Evolutionary conservation across 208 protist species (phyloP).

Genomic region (Trichomonas vaginalis): DNA sequence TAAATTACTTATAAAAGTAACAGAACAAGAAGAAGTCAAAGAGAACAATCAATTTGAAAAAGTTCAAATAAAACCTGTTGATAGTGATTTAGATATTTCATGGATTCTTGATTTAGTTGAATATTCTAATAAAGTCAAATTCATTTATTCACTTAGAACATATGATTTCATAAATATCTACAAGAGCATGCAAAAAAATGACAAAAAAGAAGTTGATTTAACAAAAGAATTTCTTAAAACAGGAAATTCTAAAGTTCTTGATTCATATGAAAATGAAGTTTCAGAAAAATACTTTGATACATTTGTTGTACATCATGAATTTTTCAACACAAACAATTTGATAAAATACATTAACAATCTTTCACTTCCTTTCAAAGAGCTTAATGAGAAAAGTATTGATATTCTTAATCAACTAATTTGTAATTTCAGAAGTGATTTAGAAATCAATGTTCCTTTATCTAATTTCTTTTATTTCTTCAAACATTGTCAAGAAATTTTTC

Average conservation of each 20-base stretch:
- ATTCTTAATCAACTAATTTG: background rate
- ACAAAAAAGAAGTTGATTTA: background rate
- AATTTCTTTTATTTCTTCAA: background rate
- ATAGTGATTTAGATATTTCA: background rate
- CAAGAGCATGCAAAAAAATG: background rate
- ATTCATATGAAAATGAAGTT: background rate
- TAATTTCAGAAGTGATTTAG: background rate
- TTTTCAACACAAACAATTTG: background rate
- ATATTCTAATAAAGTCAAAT: background rate
- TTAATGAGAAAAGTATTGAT: background rate
- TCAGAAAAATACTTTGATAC: background rate
- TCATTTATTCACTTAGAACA: background rate
- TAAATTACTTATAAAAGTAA: background rate
- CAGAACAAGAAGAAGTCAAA: background rate
- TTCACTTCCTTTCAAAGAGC: background rate
- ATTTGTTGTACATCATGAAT: background rate
- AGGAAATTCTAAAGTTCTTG: background rate
- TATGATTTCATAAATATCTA: background rate
- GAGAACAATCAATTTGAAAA: background rate
- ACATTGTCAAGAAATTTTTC: background rate
- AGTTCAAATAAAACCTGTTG: background rate
- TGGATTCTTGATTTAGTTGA: background rate
- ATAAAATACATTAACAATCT: background rate
- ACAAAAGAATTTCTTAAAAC: background rate
- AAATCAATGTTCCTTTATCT: background rate